Percentiles rank a stretch among this genome's conserved stretches.
Evolutionary conservation across 2,329 filamentous ascomycete genomes (phyloP).

Genomic region (Aspergillus udagawae): DNA sequence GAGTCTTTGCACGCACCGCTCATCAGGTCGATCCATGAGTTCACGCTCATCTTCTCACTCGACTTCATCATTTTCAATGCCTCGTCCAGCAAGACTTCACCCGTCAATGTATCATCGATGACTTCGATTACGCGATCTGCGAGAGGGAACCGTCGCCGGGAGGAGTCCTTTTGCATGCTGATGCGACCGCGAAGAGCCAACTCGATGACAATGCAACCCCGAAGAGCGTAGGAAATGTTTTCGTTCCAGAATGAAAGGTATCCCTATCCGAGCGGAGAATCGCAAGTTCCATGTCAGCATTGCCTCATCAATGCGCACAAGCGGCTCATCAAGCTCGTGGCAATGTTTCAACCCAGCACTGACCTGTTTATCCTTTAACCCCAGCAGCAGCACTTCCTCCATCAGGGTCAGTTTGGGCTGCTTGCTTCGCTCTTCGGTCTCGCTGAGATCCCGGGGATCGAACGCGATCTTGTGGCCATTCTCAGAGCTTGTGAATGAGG

Average conservation of each 20-base stretch:
- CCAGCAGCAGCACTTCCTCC: slow-evolving; percentile 94
- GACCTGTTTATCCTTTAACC: slow-evolving; percentile 98
- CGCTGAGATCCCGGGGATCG: slow-evolving; percentile 94
- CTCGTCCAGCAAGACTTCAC: slow-evolving; percentile 95
- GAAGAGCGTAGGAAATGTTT: slow-evolving; percentile 96
- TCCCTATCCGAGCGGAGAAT: slow-evolving; percentile 54
- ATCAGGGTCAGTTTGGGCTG: slow-evolving; percentile 98
- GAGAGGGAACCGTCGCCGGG: slow-evolving; percentile 84
- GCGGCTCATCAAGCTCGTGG: not conserved
- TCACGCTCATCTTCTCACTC: slow-evolving; percentile 99
- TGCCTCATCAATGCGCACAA: slow-evolving; percentile 2
- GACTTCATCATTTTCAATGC: slow-evolving; percentile 99
- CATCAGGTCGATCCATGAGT: slow-evolving; percentile 98
- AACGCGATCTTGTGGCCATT: slow-evolving; percentile 99
- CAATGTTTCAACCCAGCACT: slow-evolving; percentile 24
- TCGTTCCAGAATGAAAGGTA: slow-evolving; percentile 99
- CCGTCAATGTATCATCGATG: slow-evolving; percentile 91
- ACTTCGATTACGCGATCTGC: slow-evolving; percentile 95
- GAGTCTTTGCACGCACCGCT: slow-evolving; percentile 61
- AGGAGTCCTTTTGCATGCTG: slow-evolving; percentile 97
- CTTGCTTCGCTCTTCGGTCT: slow-evolving; percentile 93
- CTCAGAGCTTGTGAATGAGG: slow-evolving; percentile 79
- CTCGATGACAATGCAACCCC: slow-evolving; percentile 97
- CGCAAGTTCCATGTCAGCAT: slow-evolving; percentile 17
- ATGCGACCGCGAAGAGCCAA: slow-evolving; percentile 92